Evolutionary conservation across 495 filamentous ascomycete genomes (phyloP), one percentile per base, ranked within the genome.

Genomic region (Amorphotheca resinae): DNA sequence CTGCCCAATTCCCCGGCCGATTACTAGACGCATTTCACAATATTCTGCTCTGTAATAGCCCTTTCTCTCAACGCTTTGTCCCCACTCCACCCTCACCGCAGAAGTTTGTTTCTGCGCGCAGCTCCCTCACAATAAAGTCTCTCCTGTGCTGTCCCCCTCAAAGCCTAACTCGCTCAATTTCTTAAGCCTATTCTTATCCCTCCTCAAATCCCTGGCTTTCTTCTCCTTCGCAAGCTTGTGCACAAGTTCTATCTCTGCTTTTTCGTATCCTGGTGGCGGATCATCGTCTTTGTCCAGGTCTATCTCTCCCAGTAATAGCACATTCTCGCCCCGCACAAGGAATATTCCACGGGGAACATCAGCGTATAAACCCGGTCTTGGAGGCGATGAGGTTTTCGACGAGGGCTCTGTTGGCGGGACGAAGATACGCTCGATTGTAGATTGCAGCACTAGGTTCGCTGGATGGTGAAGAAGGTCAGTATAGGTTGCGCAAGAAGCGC

Each of bases 201-300:
- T 63, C 18, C 44, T 69, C 65, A 81, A 85, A 48, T 93, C 86
- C 45, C 64, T 70, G 2, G 48, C 61, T 68, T 88, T 88, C 45
- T 79, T 73, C 46, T 78, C 71, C 55, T 82, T 82, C 49, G 80
- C 79, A 14, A 88, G 58, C 28, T 73, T 74, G 54, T 80, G 73
- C 8, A 93, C 86, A 46, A 81, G 64, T 43, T 79, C 70, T 21
- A 76, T 65, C 0, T 84, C 70, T 2, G 73, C 88, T 53, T 73
- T 66, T 47, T 77, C 73, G 51, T 80, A 76, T 0, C 74, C 73
- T 20, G 74, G 63, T 0, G 88, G 87, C 28, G 87, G 64, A 35
- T 93, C 78, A 60, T 96, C 89, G 62, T 96, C 89, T 52, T 81
- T 87, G 63, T 96, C 89, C 14, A 95, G 74, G 54, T 96, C 89